Percentiles rank a stretch among this genome's conserved stretches.
Conservation (phyloP, 208 protist genomes). For the Hexamita inflata region DNA sequence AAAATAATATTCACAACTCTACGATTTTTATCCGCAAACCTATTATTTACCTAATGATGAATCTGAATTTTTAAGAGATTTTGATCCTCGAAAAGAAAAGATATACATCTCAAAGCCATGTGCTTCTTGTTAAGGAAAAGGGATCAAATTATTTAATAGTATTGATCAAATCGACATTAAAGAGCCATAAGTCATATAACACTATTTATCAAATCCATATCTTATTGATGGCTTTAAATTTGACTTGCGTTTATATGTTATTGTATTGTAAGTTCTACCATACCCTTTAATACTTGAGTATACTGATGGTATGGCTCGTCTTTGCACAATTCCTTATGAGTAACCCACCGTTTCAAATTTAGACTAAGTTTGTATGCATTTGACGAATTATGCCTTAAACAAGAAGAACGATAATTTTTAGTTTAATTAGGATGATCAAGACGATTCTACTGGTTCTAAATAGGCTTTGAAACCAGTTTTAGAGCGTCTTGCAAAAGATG, state of each 20-base stretch:
- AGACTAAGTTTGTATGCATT: constrained; percentile 68
- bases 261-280: constrained; percentile 63
- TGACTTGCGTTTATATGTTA: constrained; percentile 76
- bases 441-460: constrained; percentile 63
- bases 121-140: constrained; percentile 68
- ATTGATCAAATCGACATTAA: constrained; percentile 54
- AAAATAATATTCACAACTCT: constrained; percentile 59
- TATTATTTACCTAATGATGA: constrained; percentile 48
- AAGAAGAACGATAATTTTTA: constrained; percentile 70
- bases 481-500: constrained; percentile 52
- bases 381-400: constrained; percentile 89
- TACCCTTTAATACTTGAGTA: constrained; percentile 67
- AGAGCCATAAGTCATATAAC: constrained; percentile 70
- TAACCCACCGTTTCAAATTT: constrained; percentile 59
- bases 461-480: constrained; percentile 68
- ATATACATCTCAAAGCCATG: constrained; percentile 81
- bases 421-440: constrained; percentile 59
- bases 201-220: constrained; percentile 68
- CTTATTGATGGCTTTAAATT: constrained; percentile 76
- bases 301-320: constrained; percentile 71
- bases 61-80: constrained; percentile 56
- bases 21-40: constrained; percentile 53
- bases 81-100: constrained; percentile 43
- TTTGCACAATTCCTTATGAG: constrained; percentile 72
- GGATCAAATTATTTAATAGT: constrained; percentile 68